Conservation (phyloP, 257 asterid species). For the Nicotiana undulata region DNA sequence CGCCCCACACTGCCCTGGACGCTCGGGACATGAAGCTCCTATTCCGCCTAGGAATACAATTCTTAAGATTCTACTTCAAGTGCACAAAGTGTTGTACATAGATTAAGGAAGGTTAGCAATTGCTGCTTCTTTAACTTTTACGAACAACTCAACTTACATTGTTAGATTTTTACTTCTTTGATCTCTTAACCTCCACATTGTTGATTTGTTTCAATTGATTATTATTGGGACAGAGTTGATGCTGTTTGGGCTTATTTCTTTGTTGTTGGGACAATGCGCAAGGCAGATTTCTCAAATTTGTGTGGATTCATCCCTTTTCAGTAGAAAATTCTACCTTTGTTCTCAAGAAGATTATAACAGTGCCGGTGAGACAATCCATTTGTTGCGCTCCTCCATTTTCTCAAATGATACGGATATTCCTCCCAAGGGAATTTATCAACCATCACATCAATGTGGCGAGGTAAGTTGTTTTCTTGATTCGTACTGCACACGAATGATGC, state of each 20-base stretch:
- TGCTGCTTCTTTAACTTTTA: no score
- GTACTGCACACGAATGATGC: neutral
- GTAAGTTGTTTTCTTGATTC: slow-evolving; percentile 20
- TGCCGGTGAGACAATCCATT: slow-evolving; percentile 18
- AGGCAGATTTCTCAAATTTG: slow-evolving; percentile 73
- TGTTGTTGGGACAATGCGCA: slow-evolving; percentile 46
- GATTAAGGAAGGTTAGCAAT: no score
- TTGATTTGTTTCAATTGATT: slow-evolving; percentile 33
- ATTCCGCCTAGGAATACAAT: no score
- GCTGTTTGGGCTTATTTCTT: no score
- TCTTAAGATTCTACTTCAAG: no score
- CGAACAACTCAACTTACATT: no score
- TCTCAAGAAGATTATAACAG: slow-evolving; percentile 50
- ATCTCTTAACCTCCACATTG: slow-evolving; percentile 6
- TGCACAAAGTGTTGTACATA: no score
- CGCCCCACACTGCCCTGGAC: no score
- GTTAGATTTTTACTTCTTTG: no score
- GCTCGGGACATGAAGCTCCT: no score
- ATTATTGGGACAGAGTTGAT: no score
- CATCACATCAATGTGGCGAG: slow-evolving; percentile 64
- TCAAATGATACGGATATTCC: slow-evolving; percentile 43
- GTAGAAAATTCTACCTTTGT: slow-evolving; percentile 65
- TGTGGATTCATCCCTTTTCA: slow-evolving; percentile 68
- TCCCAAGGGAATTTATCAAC: slow-evolving; percentile 30
- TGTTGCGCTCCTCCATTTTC: slow-evolving; percentile 14